Evolutionary conservation across 2,329 filamentous ascomycete genomes (phyloP), one percentile per base, ranked within the genome.

Genomic region (Paecilomyces formosus): DNA sequence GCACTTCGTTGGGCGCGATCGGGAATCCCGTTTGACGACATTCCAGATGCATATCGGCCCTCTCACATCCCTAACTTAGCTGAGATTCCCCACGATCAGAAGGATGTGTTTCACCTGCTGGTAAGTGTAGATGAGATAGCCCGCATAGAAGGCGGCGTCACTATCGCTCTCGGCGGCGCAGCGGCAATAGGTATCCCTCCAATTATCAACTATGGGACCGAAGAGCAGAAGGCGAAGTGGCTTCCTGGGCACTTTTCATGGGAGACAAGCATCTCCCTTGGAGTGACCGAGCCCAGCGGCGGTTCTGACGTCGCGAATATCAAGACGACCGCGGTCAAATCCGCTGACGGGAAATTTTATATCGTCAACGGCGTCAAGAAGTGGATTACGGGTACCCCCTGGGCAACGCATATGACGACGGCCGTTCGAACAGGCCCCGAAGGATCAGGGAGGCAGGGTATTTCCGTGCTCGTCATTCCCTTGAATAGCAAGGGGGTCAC

Each of bases 311-410:
- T 89, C 2, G 85, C 84, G 0, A 82, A 81, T 62, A 80, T 89
- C 52, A 77, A 78, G 55, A 87, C 86, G 2, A 87, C 82, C 0
- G 86, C 86, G 0, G 11, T 15, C 5, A 39, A 39, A 12, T 68
- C 72, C 39, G 75, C 74, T 26, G 75, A 81, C 39, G 81, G 80
- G 0, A 73, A 77, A 33, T 68, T 75, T 54, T 88, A 87, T 64
- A 66, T 86, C 35, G 83, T 88, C n/a, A 87, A 86, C 58, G 86
- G 85, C 0, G 79, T 80, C 55, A 88, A 88, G 76, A 87, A 87
- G 68, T 87, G 85, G 84, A 88, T 88, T 63, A 87, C 86, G 0
- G 84, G 84, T 53, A 82, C 78, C 13, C 79, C 83, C 1, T 85
- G 79, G 77, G 82, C 85, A 12, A 79, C 84, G 54, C 84, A 85